A percentile compares a stretch with the other conserved stretches of the same genome.
Conservation (phyloP, 2,329 filamentous ascomycete genomes). For the Botrytis paeoniae region DNA sequence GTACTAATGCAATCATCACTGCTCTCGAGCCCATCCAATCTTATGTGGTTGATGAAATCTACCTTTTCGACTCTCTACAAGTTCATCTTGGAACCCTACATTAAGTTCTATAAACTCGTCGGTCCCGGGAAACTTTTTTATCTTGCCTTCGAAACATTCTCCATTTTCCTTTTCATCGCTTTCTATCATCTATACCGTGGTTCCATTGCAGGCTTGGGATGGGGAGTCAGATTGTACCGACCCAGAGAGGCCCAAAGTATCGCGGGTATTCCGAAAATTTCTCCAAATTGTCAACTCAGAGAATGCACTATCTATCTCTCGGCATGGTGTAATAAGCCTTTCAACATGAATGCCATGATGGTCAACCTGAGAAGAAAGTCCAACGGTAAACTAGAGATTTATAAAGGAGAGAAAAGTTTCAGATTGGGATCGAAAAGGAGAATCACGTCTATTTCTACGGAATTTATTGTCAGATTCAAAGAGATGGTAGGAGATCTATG, state of each 20-base stretch:
- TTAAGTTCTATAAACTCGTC: background rate
- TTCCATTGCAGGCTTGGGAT: background rate
- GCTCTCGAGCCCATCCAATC: background rate
- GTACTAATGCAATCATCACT: background rate
- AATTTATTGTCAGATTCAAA: background rate
- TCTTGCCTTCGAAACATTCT: background rate
- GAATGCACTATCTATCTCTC: background rate
- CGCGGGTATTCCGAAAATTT: accelerated
- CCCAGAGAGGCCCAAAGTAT: background rate
- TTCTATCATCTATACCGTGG: background rate
- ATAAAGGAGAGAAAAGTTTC: too few relatives aligned
- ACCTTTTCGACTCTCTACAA: background rate
- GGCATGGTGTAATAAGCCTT: background rate
- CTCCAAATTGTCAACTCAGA: background rate
- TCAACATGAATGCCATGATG: background rate
- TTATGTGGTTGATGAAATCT: background rate
- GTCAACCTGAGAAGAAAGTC: background rate
- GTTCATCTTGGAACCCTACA: background rate
- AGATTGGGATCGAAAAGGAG: background rate
- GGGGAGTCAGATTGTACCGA: background rate
- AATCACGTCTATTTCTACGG: too few relatives aligned
- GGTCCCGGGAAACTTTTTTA: background rate
- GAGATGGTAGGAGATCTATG: too few relatives aligned
- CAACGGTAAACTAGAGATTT: background rate
- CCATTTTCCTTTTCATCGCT: accelerated